Percentiles rank a stretch among this genome's conserved stretches.
phyloP scores from a whole-genome alignment of 495 filamentous ascomycete genomes.

The Penicillium crystallinum region DNA sequence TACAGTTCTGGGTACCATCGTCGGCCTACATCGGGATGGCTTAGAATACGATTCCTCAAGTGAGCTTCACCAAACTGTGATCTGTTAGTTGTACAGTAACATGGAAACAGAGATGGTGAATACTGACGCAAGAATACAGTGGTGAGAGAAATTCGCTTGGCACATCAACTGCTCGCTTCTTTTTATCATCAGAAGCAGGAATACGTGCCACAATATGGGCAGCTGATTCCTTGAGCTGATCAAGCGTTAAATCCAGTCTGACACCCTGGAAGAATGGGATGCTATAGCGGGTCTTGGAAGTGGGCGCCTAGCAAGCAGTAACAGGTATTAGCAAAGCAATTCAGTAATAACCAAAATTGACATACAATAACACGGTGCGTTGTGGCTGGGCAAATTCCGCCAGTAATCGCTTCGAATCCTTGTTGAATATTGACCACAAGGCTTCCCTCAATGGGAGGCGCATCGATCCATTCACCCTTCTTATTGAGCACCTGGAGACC shows the following conservation, averaged over 20 bases:
- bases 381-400: slow-evolving; percentile 77
- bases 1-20: slow-evolving; percentile 76
- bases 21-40: slow-evolving; percentile 85
- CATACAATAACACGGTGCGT: slow-evolving; percentile 69
- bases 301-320: slow-evolving; percentile 26
- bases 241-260: slow-evolving; percentile 73
- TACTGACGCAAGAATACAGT: slow-evolving; percentile 37
- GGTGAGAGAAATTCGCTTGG: slow-evolving; percentile 42
- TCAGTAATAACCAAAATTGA: background rate
- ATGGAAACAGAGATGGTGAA: background rate
- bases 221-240: slow-evolving; percentile 31
- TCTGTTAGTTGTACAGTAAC: background rate
- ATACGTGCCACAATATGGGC: slow-evolving; percentile 34
- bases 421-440: slow-evolving; percentile 66
- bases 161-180: slow-evolving; percentile 36
- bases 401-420: slow-evolving; percentile 84
- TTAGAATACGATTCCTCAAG: slow-evolving; percentile 75
- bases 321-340: background rate
- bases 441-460: slow-evolving; percentile 41
- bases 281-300: slow-evolving; percentile 56
- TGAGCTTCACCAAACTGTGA: slow-evolving; percentile 45
- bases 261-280: slow-evolving; percentile 93
- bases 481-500: slow-evolving; percentile 49
- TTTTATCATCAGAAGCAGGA: slow-evolving; percentile 31
- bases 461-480: slow-evolving; percentile 46